These are phyloP conservation scores for Microbotryum silenes-acaulis DNA, from an alignment of 1,284 basidiomycete genomes.

Conservation along the genomic window DNA sequence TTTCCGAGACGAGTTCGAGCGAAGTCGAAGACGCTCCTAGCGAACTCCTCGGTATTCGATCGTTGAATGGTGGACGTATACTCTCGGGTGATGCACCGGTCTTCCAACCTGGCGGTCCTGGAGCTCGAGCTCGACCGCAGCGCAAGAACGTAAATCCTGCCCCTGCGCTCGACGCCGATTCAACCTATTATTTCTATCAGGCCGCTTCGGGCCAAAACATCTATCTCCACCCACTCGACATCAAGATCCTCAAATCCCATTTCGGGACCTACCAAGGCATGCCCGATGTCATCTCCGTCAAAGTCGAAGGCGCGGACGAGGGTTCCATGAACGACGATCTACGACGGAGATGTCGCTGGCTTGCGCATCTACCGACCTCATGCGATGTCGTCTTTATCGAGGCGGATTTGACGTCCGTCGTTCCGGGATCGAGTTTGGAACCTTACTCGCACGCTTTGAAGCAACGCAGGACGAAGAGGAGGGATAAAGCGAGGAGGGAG, in stretches of 20 bases:
- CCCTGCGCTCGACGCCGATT: conserved; percentile 47
- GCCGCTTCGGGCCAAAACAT: conserved; percentile 83
- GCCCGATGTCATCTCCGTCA: conserved; percentile 69
- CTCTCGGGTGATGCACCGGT: too few species aligned
- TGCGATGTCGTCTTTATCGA: conserved; percentile 93
- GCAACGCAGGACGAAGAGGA: conserved; percentile 62
- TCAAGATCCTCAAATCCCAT: conserved; percentile 80
- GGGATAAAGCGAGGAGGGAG: conserved; percentile 70
- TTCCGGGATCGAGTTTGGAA: conserved; percentile 57
- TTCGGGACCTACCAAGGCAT: conserved; percentile 76
- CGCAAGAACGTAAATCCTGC: conserved; percentile 65
- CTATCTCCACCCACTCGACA: conserved; percentile 92
- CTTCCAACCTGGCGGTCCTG: too few species aligned
- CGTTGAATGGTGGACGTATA: not conserved
- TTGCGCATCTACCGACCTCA: conserved; percentile 82
- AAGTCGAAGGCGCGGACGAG: conserved; percentile 64
- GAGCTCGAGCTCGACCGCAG: conserved; percentile 42
- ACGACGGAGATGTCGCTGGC: conserved; percentile 88
- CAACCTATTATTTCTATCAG: conserved; percentile 84
- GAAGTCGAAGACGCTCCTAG: conserved; percentile 23
- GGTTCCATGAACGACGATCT: conserved; percentile 69
- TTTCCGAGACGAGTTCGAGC: conserved; percentile 34
- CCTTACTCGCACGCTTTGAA: conserved; percentile 72
- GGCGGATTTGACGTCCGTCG: conserved; percentile 67
- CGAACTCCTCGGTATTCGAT: conserved; percentile 14